Conservation (phyloP, 768 basidiomycete genomes). For the Filobasidium wieringae region DNA sequence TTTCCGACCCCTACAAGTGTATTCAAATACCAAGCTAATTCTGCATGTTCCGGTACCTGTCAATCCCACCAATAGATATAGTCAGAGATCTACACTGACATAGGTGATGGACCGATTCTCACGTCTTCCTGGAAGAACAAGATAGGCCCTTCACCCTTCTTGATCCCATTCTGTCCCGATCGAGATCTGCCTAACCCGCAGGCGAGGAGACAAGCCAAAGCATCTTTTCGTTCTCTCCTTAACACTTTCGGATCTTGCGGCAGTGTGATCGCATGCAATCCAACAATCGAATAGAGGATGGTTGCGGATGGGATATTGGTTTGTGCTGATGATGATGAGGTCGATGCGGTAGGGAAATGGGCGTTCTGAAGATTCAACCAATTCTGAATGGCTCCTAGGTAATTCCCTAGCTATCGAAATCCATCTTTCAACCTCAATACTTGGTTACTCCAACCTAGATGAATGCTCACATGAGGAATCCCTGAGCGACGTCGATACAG, state of each 20-base stretch:
- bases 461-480: conserved; percentile 59
- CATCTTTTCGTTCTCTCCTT: conserved; percentile 53
- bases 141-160: conserved; percentile 40
- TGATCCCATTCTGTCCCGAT: too few species aligned
- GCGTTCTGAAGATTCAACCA: conserved; percentile 70
- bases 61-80: too few species aligned
- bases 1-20: conserved; percentile 74
- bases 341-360: background rate
- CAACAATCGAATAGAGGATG: conserved; percentile 70
- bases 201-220: conserved; percentile 72
- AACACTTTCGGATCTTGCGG: conserved; percentile 68
- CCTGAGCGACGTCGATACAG: conserved; percentile 34
- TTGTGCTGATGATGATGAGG: conserved; percentile 13
- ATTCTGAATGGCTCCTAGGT: conserved; percentile 76
- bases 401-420: conserved; percentile 67
- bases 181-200: conserved; percentile 76
- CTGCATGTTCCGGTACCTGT: conserved; percentile 71
- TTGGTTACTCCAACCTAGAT: background rate
- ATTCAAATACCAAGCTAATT: conserved; percentile 79
- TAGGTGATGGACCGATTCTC: too few species aligned
- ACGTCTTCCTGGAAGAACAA: conserved; percentile 87
- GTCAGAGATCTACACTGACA: too few species aligned
- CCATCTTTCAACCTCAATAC: background rate
- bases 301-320: conserved; percentile 45
- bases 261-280: conserved; percentile 86